Evolutionary conservation across 371 early-diverging fungal genomes (phyloP), one percentile per base, ranked within the genome.

Genomic region (Mucor plumbeus): DNA sequence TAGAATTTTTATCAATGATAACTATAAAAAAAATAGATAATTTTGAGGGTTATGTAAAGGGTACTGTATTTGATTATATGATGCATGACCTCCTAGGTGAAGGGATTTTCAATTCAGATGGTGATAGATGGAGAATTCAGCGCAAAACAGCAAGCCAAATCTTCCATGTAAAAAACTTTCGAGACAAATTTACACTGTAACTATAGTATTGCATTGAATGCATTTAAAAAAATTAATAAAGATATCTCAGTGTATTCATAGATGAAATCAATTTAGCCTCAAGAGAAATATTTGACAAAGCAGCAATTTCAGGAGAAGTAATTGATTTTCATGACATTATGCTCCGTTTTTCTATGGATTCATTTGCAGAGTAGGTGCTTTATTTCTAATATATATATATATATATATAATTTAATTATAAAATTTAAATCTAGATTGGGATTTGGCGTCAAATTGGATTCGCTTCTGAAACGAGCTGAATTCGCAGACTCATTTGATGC

Each of bases 401-500:
- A n/a, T n/a, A n/a, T n/a, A n/a, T n/a, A n/a, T n/a, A n/a, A n/a
- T n/a, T n/a, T n/a, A n/a, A n/a, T n/a, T n/a, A n/a, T n/a, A n/a
- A n/a, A n/a, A n/a, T n/a, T n/a, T 26, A 26, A 26, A 26, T 26
- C 9, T 66, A 59, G 26, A 11, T 21, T 62, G 70, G 83, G 19
- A 69, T 86, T 83, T 71, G 78, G 75, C 47, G 63, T 64, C n/a
- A 55, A 80, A 14, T 43, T 79, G 8, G 47, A 70, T 31, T 65
- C 74, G 21, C 40, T 76, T 15, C 13, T 58, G 36, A 67, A 53
- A 14, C 53, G 64, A 5, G 62, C 56, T 15, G 75, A 64, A 4
- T 88, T 88, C 76, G 85, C 87, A 0, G 59, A 50, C 21, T 83
- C 84, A 0, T 87, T 88, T 54, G 87, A 88, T 53, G 71, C 66